Percentiles rank a stretch among this genome's conserved stretches.
These are phyloP conservation scores for Cicer yamashitae DNA, from an alignment of 306 rosid species.

Conservation along the genomic window DNA sequence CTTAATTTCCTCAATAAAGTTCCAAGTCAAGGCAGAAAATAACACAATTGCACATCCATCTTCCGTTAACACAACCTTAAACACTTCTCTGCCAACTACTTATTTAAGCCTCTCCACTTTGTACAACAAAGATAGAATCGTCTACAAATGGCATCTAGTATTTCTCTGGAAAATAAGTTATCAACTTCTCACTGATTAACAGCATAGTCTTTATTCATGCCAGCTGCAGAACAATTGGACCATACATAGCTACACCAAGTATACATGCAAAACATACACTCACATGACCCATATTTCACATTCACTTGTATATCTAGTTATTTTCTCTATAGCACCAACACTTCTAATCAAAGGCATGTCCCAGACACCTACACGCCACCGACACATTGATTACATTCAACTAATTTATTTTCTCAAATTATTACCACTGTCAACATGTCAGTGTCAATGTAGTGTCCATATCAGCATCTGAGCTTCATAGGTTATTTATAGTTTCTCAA, in stretches of 20 bases:
- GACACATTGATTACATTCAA: too few relatives aligned
- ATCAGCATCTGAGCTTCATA: too few relatives aligned
- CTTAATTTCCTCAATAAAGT: neutral
- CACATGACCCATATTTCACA: neutral
- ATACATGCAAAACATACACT: neutral
- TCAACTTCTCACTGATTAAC: slow-evolving; percentile 2
- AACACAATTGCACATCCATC: neutral
- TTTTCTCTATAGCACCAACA: too few relatives aligned
- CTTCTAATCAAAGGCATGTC: too few relatives aligned
- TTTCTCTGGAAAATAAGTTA: neutral
- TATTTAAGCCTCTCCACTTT: neutral
- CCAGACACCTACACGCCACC: too few relatives aligned
- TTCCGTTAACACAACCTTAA: slow-evolving; percentile 3
- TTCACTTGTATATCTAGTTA: slow-evolving; percentile 12
- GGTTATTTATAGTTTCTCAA: neutral
- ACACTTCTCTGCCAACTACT: slow-evolving; percentile 10
- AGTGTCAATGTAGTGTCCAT: too few relatives aligned
- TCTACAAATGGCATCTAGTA: neutral
- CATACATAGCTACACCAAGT: neutral
- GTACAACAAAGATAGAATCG: neutral
- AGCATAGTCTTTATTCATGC: neutral
- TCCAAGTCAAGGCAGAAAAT: slow-evolving; percentile 2
- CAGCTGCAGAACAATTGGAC: neutral
- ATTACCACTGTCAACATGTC: too few relatives aligned
- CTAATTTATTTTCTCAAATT: too few relatives aligned